Base-by-base conservation (phyloP, 1,139 yeast species). In the Pichia sp. region DNA sequence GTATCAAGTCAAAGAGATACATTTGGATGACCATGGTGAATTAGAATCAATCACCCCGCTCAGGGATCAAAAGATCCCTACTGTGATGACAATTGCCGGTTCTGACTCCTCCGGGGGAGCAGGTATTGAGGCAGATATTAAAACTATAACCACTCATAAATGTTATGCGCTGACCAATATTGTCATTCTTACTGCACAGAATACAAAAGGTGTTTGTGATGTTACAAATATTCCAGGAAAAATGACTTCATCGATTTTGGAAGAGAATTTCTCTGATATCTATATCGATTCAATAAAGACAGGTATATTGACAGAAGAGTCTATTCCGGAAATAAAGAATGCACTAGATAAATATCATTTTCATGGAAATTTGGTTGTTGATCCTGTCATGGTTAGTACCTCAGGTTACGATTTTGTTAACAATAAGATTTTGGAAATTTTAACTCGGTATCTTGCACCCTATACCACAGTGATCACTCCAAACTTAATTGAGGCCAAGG, bases 81-180 rank as follows among this genome's bases (percentile, higher is more conserved):
- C 55, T 1, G 89, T 85, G 4, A 67, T 85, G 59, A 82, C 90
- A 0, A 76, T 86, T 49, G 92, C 92, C 11, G 96, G 97, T 0
- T 86, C 95, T 0, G 97, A 90, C 67, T 81, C 86, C 50, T 87
- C 96, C 2, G 97, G 97, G 2, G 97, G 97, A 5, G 97, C 97
- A 1, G 97, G 97, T 11, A 84, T 90, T 55, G 97, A 90, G 66
- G 97, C 97, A 0, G 97, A 90, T 68, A 69, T 90, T 52, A 90
- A 90, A 70, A 86, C 97, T 0, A 80, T 90, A 57, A 77, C 88
- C 3, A 89, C 87, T 3, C 92, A 88, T 65, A 79, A 81, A 26
- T 90, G 90, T 50, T 90, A 85, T 66, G 97, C 90, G 1, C 72
- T 86, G 70, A 87, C 95, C 0, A 85, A 93, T 67, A 83, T 88